These are phyloP conservation scores for Fusarium zealandicum DNA, from an alignment of 2,329 filamentous ascomycete species.

Conservation along the genomic window DNA sequence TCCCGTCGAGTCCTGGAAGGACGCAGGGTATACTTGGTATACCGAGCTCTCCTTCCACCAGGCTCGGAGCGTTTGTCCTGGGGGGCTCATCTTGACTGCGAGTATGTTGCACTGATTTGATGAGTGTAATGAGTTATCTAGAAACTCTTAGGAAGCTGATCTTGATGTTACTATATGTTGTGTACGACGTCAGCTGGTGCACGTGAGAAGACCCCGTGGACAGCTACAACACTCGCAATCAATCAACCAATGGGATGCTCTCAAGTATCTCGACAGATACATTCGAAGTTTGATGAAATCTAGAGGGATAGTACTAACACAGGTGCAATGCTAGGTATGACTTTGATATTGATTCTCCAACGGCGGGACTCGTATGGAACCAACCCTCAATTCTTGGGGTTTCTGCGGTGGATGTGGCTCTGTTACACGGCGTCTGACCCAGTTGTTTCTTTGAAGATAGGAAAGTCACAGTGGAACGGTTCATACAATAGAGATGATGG, in stretches of 20 bases:
- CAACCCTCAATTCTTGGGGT: slow-evolving; percentile 1
- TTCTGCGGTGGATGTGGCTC: slow-evolving; percentile 12
- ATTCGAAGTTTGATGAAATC: neutral
- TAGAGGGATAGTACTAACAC: neutral
- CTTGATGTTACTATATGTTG: slow-evolving; percentile 8
- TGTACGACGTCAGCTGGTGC: slow-evolving; percentile 13
- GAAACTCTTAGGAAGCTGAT: neutral
- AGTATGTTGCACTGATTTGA: neutral
- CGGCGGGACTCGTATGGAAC: neutral
- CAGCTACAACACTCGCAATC: slow-evolving; percentile 15
- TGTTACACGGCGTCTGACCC: slow-evolving; percentile 12
- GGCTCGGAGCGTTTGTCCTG: slow-evolving; percentile 38
- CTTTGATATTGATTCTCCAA: slow-evolving; percentile 9
- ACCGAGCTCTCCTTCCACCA: slow-evolving; percentile 70
- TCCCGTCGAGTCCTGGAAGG: slow-evolving; percentile 65
- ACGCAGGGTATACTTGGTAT: slow-evolving; percentile 69
- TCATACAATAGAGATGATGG: neutral
- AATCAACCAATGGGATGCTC: slow-evolving; percentile 6
- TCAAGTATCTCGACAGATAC: neutral
- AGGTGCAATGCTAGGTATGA: neutral
- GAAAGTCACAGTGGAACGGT: slow-evolving; percentile 8
- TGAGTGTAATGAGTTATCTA: neutral
- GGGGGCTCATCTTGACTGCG: slow-evolving; percentile 34
- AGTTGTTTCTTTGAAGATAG: neutral
- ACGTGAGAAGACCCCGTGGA: slow-evolving; percentile 20